Evolutionary conservation across 2,329 filamentous ascomycete species (phyloP).

Genomic region (Ophiostoma tasmaniense): DNA sequence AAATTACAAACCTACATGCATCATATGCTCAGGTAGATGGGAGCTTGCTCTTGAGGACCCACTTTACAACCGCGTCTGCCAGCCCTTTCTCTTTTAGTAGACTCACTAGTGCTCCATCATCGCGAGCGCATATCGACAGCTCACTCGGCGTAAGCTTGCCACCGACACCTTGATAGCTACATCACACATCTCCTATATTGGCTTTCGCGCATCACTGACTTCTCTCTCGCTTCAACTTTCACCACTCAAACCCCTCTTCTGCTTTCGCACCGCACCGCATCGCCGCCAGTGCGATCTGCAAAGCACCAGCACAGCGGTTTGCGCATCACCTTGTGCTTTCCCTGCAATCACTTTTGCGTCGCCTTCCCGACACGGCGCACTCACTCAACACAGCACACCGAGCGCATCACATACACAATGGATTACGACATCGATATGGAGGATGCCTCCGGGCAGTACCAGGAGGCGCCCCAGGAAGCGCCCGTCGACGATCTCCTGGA

Average conservation of each 20-base stretch:
- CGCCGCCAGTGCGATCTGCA: not conserved
- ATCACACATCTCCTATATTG: too few relatives aligned
- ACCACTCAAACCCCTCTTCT: too few relatives aligned
- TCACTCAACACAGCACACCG: not conserved
- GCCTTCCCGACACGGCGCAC: not conserved
- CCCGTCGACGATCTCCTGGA: slow-evolving; percentile 28
- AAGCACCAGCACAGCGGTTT: not conserved
- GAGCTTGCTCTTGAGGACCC: not conserved
- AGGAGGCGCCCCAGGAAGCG: slow-evolving; percentile 14
- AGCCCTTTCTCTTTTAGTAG: not conserved
- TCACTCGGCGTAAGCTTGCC: too few relatives aligned
- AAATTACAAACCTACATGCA: too few relatives aligned
- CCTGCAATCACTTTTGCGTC: not conserved
- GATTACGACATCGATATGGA: slow-evolving; percentile 68
- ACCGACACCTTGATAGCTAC: too few relatives aligned
- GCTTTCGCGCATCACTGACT: too few relatives aligned
- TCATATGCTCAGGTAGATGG: not conserved
- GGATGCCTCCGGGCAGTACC: slow-evolving; percentile 35
- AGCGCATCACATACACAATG: slow-evolving; percentile 36
- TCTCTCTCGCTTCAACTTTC: too few relatives aligned
- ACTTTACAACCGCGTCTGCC: slow-evolving; percentile 1
- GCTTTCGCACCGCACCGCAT: not conserved
- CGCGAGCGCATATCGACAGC: not conserved
- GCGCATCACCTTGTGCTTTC: not conserved
- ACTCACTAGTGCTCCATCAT: not conserved